Percentiles rank a stretch among this genome's conserved stretches.
These are phyloP conservation scores for Neonectria sp. DNA, from an alignment of 2,329 filamentous ascomycete species.

Conservation along the genomic window DNA sequence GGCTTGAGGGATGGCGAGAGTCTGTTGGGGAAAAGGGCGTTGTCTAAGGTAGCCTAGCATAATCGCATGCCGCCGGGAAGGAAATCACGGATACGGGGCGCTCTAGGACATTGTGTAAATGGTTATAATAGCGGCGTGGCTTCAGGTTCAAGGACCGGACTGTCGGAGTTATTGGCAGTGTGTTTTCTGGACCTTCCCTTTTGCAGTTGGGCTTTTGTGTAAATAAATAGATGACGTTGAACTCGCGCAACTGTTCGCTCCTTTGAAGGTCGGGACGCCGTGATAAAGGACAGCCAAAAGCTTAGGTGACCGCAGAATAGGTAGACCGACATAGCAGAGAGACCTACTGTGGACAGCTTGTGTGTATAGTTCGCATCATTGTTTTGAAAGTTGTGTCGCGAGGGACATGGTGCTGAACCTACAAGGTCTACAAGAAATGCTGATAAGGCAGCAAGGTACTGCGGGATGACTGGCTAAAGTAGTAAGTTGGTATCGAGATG, in stretches of 20 bases:
- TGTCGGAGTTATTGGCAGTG: constrained; percentile 29
- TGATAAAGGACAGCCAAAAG: neutral
- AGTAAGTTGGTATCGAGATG: neutral
- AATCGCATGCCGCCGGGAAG: constrained; percentile 4
- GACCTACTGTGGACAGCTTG: neutral
- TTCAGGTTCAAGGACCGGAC: constrained; percentile 24
- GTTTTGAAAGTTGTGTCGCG: no score
- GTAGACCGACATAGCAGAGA: neutral
- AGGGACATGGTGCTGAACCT: neutral
- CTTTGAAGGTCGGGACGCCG: neutral
- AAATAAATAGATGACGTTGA: neutral
- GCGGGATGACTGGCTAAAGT: neutral
- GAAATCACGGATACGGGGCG: constrained; percentile 38
- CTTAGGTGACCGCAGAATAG: neutral
- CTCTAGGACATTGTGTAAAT: constrained; percentile 35
- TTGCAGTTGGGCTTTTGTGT: neutral
- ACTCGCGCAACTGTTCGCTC: neutral
- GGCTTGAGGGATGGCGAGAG: constrained; percentile 50
- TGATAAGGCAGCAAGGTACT: neutral
- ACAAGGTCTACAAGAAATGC: neutral
- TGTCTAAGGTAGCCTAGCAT: constrained; percentile 24
- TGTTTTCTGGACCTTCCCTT: neutral
- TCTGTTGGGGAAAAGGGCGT: constrained; percentile 33
- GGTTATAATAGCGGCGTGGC: constrained; percentile 30
- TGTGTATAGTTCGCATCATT: no score